Evolutionary conservation across 768 basidiomycete species (phyloP).

Genomic region (Hydnum rufescens): DNA sequence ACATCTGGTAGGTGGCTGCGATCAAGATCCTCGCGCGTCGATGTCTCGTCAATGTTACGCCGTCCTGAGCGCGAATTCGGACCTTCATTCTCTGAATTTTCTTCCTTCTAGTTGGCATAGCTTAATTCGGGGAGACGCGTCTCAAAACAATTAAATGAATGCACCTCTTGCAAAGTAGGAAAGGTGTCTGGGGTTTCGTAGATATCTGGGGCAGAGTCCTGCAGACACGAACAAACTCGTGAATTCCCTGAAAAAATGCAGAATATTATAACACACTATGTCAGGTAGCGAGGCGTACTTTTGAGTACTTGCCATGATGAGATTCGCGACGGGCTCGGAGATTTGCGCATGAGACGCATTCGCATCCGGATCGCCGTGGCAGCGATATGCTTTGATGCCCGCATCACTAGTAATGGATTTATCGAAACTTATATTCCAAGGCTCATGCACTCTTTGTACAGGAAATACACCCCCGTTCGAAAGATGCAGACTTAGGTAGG

Average conservation of each 20-base stretch:
- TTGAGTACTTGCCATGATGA: background rate
- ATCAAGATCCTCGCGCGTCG: conserved; percentile 48
- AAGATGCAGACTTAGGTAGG: too few species aligned
- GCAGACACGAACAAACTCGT: conserved; percentile 2
- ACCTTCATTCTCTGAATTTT: conserved; percentile 48
- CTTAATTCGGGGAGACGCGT: background rate
- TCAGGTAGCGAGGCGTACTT: conserved; percentile 87
- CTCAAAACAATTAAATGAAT: conserved; percentile 11
- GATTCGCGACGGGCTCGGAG: too few species aligned
- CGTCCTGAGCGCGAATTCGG: conserved; percentile 19
- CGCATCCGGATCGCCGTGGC: too few species aligned
- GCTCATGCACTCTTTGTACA: too few species aligned
- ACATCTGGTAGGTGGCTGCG: conserved; percentile 38
- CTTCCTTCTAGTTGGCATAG: conserved; percentile 21
- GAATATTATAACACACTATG: conserved; percentile 36
- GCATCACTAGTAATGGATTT: too few species aligned
- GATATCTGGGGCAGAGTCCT: conserved; percentile 84
- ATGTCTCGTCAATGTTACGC: conserved; percentile 17
- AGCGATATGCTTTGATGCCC: too few species aligned
- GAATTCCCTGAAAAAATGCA: background rate
- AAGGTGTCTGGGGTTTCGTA: conserved; percentile 80
- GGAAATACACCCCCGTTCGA: too few species aligned
- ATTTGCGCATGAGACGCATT: too few species aligned
- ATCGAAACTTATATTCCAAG: too few species aligned
- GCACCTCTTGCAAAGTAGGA: conserved; percentile 30